These are phyloP conservation scores for Aspergillus caelatus DNA, from an alignment of 2,329 filamentous ascomycete genomes.

Conservation along the genomic window DNA sequence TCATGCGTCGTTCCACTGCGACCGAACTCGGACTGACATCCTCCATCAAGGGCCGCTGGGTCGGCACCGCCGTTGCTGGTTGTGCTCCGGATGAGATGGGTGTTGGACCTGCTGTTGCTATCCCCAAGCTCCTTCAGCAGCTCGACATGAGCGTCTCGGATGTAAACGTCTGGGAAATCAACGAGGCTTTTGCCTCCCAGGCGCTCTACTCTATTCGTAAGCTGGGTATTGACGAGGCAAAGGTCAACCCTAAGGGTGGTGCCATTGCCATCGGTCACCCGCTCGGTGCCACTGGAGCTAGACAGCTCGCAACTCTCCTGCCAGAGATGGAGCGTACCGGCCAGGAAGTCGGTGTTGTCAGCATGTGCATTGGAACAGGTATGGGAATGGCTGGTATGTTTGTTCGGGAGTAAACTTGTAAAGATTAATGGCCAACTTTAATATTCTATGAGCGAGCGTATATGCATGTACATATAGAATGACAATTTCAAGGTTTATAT, in stretches of 20 bases:
- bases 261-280: constrained; percentile 95
- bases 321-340: constrained; percentile 67
- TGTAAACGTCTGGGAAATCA: constrained; percentile 88
- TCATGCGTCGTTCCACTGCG: constrained; percentile 84
- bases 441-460: constrained; percentile 23
- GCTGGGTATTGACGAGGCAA: constrained; percentile 61
- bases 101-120: constrained; percentile 81
- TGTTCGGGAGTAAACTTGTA: constrained; percentile 58
- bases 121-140: constrained; percentile 75
- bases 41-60: constrained; percentile 80
- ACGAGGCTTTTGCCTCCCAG: constrained; percentile 74
- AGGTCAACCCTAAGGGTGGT: constrained; percentile 88
- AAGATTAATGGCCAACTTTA: constrained; percentile 7
- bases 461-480: constrained; percentile 20
- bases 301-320: constrained; percentile 77
- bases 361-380: constrained; percentile 87
- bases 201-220: constrained; percentile 71
- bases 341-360: constrained; percentile 79
- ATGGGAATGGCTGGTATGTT: constrained; percentile 75
- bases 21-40: constrained; percentile 69
- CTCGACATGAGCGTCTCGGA: constrained; percentile 69
- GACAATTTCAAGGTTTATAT: background rate
- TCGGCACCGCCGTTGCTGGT: constrained; percentile 73
- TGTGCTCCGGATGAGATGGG: constrained; percentile 94
- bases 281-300: constrained; percentile 81